phyloP scores from a whole-genome alignment of 169 alveolate genomes.

The Cystoisospora suis region DNA sequence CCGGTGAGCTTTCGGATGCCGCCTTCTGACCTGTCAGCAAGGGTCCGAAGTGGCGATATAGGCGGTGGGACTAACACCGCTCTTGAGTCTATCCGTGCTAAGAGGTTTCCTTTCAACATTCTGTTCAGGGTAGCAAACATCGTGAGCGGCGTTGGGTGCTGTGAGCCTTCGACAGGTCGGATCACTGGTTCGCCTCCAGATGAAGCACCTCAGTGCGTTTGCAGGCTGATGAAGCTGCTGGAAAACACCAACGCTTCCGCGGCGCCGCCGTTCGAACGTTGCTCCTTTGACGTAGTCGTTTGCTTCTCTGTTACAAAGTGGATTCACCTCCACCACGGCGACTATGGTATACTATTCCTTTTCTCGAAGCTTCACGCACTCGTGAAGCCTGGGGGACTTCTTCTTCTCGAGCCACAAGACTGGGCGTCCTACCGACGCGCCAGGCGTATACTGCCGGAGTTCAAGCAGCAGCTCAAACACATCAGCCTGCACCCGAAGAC shows the following conservation, averaged over 20 bases:
- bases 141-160: background rate
- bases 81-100: background rate
- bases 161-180: background rate
- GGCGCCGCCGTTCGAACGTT: background rate
- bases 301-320: conserved; percentile 34
- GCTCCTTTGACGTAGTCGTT: background rate
- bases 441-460: background rate
- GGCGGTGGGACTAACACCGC: no score
- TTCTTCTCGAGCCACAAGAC: conserved; percentile 38
- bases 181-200: background rate
- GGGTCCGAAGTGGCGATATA: no score
- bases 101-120: background rate
- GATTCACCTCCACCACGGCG: conserved; percentile 42
- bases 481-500: background rate
- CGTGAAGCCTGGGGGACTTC: conserved; percentile 25
- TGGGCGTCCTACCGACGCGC: conserved; percentile 33
- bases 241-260: no score
- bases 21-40: no score
- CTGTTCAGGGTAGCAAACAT: background rate
- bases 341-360: background rate
- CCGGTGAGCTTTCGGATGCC: no score
- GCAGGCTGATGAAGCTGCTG: no score
- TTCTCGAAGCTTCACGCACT: conserved; percentile 3
- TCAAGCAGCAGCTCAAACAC: conserved; percentile 10
- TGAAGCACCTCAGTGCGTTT: background rate